Evolutionary conservation across 768 basidiomycete genomes (phyloP).

Genomic region (Hysterangium stoloniferum): DNA sequence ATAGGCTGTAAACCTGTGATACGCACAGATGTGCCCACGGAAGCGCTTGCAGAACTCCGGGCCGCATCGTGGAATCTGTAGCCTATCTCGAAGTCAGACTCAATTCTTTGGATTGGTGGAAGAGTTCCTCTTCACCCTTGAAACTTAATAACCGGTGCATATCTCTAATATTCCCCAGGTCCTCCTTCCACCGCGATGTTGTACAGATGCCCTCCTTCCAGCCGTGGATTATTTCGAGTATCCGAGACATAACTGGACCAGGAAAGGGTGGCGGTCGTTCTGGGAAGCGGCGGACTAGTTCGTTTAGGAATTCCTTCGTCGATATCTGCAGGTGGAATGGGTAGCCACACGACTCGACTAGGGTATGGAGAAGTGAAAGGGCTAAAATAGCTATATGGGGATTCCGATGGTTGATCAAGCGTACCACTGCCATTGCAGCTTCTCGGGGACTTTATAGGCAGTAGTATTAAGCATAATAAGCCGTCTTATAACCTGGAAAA

Average conservation of each 20-base stretch:
- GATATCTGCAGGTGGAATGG: conserved; percentile 94
- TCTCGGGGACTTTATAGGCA: conserved; percentile 66
- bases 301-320: conserved; percentile 97
- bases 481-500: no score
- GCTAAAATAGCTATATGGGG: conserved; percentile 86
- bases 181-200: conserved; percentile 90
- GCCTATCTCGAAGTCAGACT: conserved; percentile 10
- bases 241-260: conserved; percentile 89
- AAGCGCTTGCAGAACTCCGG: conserved; percentile 9
- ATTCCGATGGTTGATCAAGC: conserved; percentile 86
- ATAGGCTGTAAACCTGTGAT: neutral
- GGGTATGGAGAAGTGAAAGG: conserved; percentile 79
- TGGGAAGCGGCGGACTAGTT: conserved; percentile 94
- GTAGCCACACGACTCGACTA: conserved; percentile 95
- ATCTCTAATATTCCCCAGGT: conserved; percentile 93
- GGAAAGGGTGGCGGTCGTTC: conserved; percentile 95
- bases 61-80: conserved; percentile 20
- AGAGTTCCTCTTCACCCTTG: conserved; percentile 61
- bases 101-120: neutral
- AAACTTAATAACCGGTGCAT: conserved; percentile 93
- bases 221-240: conserved; percentile 82
- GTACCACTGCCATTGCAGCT: conserved; percentile 77
- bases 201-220: conserved; percentile 94
- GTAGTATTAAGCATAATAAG: neutral
- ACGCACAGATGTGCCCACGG: conserved; percentile 12